Base-by-base conservation (phyloP, 345 rosid species). In the Citropsis articulata region DNA sequence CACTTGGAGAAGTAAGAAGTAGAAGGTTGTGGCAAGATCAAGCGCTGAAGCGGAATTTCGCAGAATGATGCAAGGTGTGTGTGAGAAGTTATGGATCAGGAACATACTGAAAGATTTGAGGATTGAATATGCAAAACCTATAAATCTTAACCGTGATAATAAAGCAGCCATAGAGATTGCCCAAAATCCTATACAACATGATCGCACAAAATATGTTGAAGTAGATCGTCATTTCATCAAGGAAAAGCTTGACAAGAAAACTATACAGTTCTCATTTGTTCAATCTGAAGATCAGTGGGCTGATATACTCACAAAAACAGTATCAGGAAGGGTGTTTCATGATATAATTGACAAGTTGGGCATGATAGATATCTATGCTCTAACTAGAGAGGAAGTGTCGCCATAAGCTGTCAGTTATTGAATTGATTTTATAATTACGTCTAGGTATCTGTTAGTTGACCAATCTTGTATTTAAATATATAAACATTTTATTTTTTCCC, bases 191-290 rank as follows among this genome's bases (percentile, higher is more conserved):
- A 22, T 64, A 13, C 45, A 63, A 45, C 40, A 75, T 28, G 71
- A 63, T 45, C 19, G 71, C 1, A 45, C 45, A 16, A 75, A 75
- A 33, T 61, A 75, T 45, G 71, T 75, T 16, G 45, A 64, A 63
- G 8, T 75, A 38, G 38, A 64, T 22, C 14, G 53, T 24, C 50
- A 75, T 22, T 75, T 75, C 38, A 45, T 75, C 21, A 64, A 62
- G 48, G 78, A 42, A 2, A 75, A 75, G 16, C 19, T 75, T 7
- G 77, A 60, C 35, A 35, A 36, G 40, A 36, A 36, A 36, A 36
- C 40, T 36, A 36, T 36, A 36, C 40, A 6, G 40, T 36, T 6
- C 1, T 1, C 8, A 36, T 36, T 36, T 36, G 7, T 36, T 36
- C 40, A 36, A 36, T 18, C 16, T 55, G 22, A 25, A 50, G 9